Evolutionary conservation across 1,139 yeast genomes (phyloP), one percentile per base, ranked within the genome.

Genomic region (Pneumocystis canis): DNA sequence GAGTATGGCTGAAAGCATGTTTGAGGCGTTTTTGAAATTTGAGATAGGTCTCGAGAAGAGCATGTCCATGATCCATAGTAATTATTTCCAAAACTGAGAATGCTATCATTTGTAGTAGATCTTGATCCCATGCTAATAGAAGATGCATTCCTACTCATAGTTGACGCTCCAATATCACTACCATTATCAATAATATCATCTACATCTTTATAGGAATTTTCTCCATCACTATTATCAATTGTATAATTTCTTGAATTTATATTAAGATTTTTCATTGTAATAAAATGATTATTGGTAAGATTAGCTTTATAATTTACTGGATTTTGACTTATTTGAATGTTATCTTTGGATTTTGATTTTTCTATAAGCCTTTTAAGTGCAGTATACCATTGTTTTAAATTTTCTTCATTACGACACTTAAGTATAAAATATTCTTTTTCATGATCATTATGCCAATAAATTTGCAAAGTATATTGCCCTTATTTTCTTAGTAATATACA

Each of bases 331-430:
- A 60, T 37, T 40, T 47, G 54, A 25, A 16, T 47, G 30, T 9
- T 25, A 20, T 47, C 31, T 47, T 47, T 47, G 3, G 54, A 47
- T 47, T 28, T 28, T 32, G 60, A 63, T 57, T 59, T 62, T 33
- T 41, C 65, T 47, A 67, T 60, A 35, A 68, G 60, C 33, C 62
- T 64, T 58, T 58, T 58, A 32, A 69, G 58, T 5, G 69, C 62
- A n/a, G 64, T 40, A 32, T 68, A 64, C 71, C 71, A 69, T 57
- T 66, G 70, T 54, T 63, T 64, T 57, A 68, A 60, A 28, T 54
- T 57, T 62, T 69, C 70, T 54, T 68, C 70, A 59, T 66, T 67
- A n/a, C 70, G 64, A 58, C 67, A 67, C 20, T 68, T 66, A 25
- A 69, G 63, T 11, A 67, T 63, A 59, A 69, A 67, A 53, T 61